Conservation (phyloP, 2,329 filamentous ascomycete genomes). For the Curvularia eragrostidis region DNA sequence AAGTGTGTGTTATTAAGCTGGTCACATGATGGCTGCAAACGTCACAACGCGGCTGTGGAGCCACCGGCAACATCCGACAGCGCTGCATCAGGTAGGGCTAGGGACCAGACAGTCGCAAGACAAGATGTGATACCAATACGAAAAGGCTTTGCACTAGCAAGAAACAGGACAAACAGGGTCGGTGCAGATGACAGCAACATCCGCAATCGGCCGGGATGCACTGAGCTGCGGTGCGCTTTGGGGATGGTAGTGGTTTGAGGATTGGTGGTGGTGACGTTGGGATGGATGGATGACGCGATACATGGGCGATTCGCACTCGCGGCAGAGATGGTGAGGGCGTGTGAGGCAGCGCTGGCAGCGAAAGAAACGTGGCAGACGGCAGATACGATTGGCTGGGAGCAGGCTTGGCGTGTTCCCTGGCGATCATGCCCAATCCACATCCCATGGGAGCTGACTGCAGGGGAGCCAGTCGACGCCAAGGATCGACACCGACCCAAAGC, state of each 20-base stretch:
- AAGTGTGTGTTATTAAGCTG: neutral
- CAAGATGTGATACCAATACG: neutral
- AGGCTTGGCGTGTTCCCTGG: slow-evolving; percentile 12
- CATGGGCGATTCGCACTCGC: neutral
- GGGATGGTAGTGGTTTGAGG: neutral
- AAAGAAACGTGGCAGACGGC: slow-evolving; percentile 19
- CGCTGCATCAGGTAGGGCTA: neutral
- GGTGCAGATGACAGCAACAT: neutral
- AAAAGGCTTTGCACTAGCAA: neutral
- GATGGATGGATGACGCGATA: neutral
- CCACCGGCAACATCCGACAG: slow-evolving; percentile 1
- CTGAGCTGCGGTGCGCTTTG: neutral
- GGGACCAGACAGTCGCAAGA: neutral
- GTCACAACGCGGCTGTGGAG: neutral
- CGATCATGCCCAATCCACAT: slow-evolving; percentile 14
- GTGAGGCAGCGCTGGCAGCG: slow-evolving; percentile 15
- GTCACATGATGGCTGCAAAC: neutral
- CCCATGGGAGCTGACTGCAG: slow-evolving; percentile 12
- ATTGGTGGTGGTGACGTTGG: neutral
- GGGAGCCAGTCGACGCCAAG: slow-evolving; percentile 16
- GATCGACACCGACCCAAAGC: slow-evolving; percentile 12
- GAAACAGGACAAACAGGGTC: neutral
- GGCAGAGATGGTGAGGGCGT: neutral
- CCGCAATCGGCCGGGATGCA: neutral
- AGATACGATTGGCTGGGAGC: slow-evolving; percentile 13